Evolutionary conservation across 495 filamentous ascomycete species (phyloP), one percentile per base, ranked within the genome.

Genomic region (Penicillium canariense): DNA sequence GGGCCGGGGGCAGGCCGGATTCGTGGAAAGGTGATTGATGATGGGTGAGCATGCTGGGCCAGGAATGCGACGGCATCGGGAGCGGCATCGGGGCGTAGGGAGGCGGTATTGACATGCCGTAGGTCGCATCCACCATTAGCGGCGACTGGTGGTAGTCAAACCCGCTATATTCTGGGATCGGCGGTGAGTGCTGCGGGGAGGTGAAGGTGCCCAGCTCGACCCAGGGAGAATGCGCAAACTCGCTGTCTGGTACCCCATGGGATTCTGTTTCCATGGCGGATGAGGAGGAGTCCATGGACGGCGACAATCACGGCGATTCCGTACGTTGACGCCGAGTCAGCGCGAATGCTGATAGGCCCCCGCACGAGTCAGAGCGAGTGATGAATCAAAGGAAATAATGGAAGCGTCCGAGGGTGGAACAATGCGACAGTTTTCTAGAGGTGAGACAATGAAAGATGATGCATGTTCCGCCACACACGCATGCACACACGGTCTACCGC

Each of bases 41-140:
- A 5, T 54, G 48, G 20, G 84, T 82, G 59, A 88, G 77, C 77
- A 87, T 81, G 65, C 86, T 89, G 15, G 86, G 86, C 86, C 86
- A 89, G 47, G 83, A 73, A 65, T 84, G 81, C 43, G 79, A 80
- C n/a, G 83, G 81, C 76, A 85, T 77, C 45, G 87, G 82, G 53
- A 88, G 74, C 65, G 84, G 81, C 45, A 86, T 77, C 11, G 73
- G 72, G 27, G 70, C 62, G 56, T 78, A 78, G 17, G 73, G 74
- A 35, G 76, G 76, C 45, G 76, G 74, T 58, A 77, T 71, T 22
- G 72, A 69, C 59, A 78, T 73, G 59, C 66, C 68, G 53, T 77
- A 78, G 1, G 70, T 53, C 17, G 63, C 50, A 55, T 77, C 73
- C 55, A 76, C 63, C 64, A 78, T 66, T 25, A 73, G 61, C 15